Percentiles rank a stretch among this genome's conserved stretches.
phyloP scores from a whole-genome alignment of 352 stramenopile species.

The Phytophthora niederhauseri region DNA sequence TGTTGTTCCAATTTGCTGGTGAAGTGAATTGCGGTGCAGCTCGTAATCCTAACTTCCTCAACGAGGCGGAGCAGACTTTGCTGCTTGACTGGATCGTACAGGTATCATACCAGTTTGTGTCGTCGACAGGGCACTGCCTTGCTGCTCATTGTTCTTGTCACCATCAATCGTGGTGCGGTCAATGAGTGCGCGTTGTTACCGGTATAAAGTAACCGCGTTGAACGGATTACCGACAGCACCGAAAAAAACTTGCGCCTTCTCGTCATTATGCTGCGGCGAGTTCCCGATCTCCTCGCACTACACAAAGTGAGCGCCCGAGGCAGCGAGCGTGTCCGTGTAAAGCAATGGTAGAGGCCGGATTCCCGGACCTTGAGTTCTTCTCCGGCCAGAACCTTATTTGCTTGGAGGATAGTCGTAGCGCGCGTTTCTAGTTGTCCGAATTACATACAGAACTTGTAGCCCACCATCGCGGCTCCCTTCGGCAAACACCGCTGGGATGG shows the following conservation, averaged over 20 bases:
- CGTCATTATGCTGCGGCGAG: slow-evolving; percentile 8
- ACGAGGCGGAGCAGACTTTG: too few relatives aligned
- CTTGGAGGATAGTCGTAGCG: slow-evolving; percentile 30
- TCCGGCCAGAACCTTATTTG: slow-evolving; percentile 15
- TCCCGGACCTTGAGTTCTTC: slow-evolving; percentile 5
- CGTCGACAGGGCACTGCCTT: too few relatives aligned
- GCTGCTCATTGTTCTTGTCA: too few relatives aligned
- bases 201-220: slow-evolving; percentile 6
- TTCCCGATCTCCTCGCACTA: slow-evolving; percentile 6
- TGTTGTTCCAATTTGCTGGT: neutral
- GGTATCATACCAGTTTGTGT: too few relatives aligned
- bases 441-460: slow-evolving; percentile 36
- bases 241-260: neutral
- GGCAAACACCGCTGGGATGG: slow-evolving; percentile 18
- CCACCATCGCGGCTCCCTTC: slow-evolving; percentile 17
- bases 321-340: slow-evolving; percentile 22
- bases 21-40: neutral
- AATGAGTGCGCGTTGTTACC: neutral
- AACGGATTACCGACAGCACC: slow-evolving; percentile 8
- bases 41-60: too few relatives aligned
- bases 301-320: slow-evolving; percentile 4
- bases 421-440: slow-evolving; percentile 38
- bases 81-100: too few relatives aligned
- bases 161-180: too few relatives aligned
- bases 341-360: slow-evolving; percentile 22